Evolutionary conservation across 257 asterid genomes (phyloP).

Genomic region (Paulownia fortunei): DNA sequence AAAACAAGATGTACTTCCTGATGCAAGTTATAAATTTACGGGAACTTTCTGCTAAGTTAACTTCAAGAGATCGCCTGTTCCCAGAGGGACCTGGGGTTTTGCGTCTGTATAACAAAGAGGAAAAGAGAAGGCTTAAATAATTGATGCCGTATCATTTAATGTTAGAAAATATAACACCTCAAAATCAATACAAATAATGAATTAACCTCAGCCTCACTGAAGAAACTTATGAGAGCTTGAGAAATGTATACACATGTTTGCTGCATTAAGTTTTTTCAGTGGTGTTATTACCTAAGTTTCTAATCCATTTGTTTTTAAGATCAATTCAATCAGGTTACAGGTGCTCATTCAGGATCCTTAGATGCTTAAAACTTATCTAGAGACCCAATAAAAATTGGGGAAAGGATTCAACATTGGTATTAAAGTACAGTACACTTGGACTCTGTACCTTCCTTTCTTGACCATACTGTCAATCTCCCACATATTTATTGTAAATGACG

Average conservation of each 20-base stretch:
- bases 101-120: slow-evolving; percentile 61
- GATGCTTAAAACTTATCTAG: slow-evolving; percentile 19
- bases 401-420: slow-evolving; percentile 14
- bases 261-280: slow-evolving; percentile 17
- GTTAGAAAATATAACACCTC: slow-evolving; percentile 7
- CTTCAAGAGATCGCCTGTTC: slow-evolving; percentile 85
- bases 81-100: slow-evolving; percentile 81
- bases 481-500: slow-evolving; percentile 94
- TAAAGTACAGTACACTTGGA: slow-evolving; percentile 20
- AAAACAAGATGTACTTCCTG: slow-evolving; percentile 85
- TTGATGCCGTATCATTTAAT: background rate
- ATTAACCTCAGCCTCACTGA: slow-evolving; percentile 14
- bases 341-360: slow-evolving; percentile 19
- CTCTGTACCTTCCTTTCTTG: slow-evolving; percentile 85
- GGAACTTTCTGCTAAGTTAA: slow-evolving; percentile 94
- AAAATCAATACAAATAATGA: slow-evolving; percentile 9
- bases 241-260: background rate
- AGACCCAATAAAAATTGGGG: slow-evolving; percentile 18
- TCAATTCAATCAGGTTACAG: slow-evolving; percentile 12
- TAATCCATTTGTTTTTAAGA: slow-evolving; percentile 12
- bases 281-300: slow-evolving; percentile 15
- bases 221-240: slow-evolving; percentile 18
- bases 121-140: background rate
- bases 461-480: slow-evolving; percentile 99
- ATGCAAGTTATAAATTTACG: slow-evolving; percentile 96